Evolutionary conservation across 495 filamentous ascomycete species (phyloP).

Genomic region (Aspergillus avenaceus): DNA sequence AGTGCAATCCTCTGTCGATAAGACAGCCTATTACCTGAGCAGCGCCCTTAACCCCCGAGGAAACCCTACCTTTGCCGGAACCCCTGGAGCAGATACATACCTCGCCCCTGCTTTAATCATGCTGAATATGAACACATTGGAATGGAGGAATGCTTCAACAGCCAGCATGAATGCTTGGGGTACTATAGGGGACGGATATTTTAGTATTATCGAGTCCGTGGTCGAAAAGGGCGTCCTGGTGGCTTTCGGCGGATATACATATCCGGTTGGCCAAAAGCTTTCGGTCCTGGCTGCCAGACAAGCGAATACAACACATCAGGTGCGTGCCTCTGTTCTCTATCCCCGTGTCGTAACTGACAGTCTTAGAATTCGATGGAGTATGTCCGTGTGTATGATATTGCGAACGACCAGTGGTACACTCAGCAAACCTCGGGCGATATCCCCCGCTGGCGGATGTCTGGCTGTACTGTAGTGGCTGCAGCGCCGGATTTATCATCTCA

Average conservation of each 20-base stretch:
- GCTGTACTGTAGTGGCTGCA: conserved; percentile 1
- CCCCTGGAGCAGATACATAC: background rate
- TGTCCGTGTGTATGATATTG: conserved; percentile 5
- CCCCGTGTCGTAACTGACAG: background rate
- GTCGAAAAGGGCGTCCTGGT: conserved; percentile 1
- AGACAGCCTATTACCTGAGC: background rate
- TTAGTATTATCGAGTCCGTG: background rate
- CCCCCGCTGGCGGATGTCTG: conserved; percentile 5
- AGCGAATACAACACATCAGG: background rate
- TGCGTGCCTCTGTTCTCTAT: background rate
- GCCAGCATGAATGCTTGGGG: background rate
- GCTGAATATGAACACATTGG: background rate
- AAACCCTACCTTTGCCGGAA: background rate
- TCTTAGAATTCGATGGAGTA: conserved; percentile 5
- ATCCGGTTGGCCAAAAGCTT: background rate
- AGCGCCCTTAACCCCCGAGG: background rate
- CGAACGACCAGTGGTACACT: conserved; percentile 3
- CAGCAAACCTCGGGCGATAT: conserved; percentile 6
- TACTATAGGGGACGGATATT: conserved; percentile 3
- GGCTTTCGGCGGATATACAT: conserved; percentile 2
- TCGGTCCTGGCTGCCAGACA: background rate
- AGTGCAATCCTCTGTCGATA: background rate
- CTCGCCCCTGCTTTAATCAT: background rate
- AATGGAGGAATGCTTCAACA: conserved; percentile 2
- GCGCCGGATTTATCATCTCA: conserved; percentile 4